A percentile compares a stretch with the other conserved stretches of the same genome.
These are phyloP conservation scores for Crepidotus variabilis DNA, from an alignment of 768 basidiomycete genomes.

Conservation along the genomic window DNA sequence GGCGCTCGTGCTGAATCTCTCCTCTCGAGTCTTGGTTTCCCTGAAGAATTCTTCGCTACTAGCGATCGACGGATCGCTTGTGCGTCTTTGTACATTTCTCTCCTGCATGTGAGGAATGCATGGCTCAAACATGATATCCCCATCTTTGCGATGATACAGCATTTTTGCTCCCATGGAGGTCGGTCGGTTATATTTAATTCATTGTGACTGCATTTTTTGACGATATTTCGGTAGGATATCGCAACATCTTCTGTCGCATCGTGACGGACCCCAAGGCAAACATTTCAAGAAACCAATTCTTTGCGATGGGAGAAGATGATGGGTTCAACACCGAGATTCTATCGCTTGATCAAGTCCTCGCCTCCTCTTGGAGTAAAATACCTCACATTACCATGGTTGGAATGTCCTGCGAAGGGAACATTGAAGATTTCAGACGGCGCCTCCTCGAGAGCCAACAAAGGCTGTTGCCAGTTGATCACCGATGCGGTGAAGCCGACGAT, in stretches of 20 bases:
- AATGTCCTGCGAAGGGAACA: constrained; percentile 7
- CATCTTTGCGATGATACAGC: constrained; percentile 2
- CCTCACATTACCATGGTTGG: constrained; percentile 6
- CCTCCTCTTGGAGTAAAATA: background rate
- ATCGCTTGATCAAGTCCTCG: background rate
- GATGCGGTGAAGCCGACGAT: background rate
- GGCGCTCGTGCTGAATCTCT: no score
- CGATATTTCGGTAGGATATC: background rate
- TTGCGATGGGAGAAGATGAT: background rate
- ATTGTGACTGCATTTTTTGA: background rate
- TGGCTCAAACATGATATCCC: constrained; percentile 4
- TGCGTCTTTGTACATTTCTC: background rate
- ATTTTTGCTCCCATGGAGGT: constrained; percentile 10
- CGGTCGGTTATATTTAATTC: background rate
- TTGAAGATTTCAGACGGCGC: constrained; percentile 2
- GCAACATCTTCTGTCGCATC: background rate
- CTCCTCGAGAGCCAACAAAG: constrained; percentile 1
- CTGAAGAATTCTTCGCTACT: background rate
- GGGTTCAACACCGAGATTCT: background rate
- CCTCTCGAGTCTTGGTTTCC: background rate
- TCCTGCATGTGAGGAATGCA: background rate
- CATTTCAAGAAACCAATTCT: background rate
- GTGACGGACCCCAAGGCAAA: background rate
- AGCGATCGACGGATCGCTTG: background rate
- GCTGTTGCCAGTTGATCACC: background rate